Evolutionary conservation across 2,329 filamentous ascomycete genomes (phyloP), one percentile per base, ranked within the genome.

Genomic region (Colletotrichum eremochloae): DNA sequence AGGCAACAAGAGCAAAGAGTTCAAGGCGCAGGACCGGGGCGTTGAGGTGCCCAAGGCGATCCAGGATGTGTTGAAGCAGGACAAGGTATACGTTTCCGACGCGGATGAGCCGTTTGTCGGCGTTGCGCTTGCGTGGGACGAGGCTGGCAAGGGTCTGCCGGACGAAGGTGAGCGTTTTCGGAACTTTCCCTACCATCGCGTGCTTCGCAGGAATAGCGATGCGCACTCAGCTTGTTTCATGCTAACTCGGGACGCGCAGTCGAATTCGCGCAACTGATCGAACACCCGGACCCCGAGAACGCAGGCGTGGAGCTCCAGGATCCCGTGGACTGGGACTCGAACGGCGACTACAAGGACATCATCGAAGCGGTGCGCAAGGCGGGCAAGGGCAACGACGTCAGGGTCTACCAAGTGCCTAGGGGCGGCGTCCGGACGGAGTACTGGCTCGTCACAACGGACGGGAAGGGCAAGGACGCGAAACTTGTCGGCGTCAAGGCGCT

Each of bases 51-150:
- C 95, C 8, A 81, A 84, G 62, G 82, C 83, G 4, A 85, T 95
- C 65, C 81, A 83, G 67, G 80, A 83, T 52, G 85, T 84, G 9
- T 83, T 82, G 66, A 84, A 86, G 62, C 83, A 87, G 63, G 85
- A 92, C 69, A 88, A 86, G 55, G 91, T 92, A 79, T 97, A 96
- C 81, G 82, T 89, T 20, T 96, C 92, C 74, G 95, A 97, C 71
- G 90, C 94, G 40, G 95, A 97, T 80, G 94, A 97, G 85, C 91
- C 92, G 5, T 97, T 97, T 81, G 90, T 93, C 80, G 90, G 91
- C 4, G 93, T 97, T 7, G 90, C 88, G 65, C 80, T 97, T 75
- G 86, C 85, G 75, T 94, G 88, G 83, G 81, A 85, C 29, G 86
- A 87, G 74, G 82, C 79, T 24, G 86, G 84, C 33, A 83, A 83